Evolutionary conservation across 768 basidiomycete species (phyloP).

Genomic region (Chalciporus piperatus): DNA sequence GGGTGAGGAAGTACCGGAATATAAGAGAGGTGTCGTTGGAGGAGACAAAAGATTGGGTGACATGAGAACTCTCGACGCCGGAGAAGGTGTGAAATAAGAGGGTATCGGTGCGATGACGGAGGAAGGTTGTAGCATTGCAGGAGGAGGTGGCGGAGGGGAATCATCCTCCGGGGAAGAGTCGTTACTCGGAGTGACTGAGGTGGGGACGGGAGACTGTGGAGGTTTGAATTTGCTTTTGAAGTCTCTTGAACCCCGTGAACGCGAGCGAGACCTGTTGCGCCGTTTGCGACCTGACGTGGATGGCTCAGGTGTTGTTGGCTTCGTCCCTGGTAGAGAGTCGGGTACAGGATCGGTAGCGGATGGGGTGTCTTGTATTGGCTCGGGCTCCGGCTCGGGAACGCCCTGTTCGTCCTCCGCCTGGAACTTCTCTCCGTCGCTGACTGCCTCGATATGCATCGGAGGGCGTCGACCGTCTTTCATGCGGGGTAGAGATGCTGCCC

Average conservation of each 20-base stretch:
- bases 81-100: slow-evolving; percentile 49
- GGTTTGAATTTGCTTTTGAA: slow-evolving; percentile 58
- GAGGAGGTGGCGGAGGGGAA: slow-evolving; percentile 32
- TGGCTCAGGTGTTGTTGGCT: slow-evolving; percentile 40
- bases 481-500: slow-evolving; percentile 87
- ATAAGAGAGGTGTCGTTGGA: slow-evolving; percentile 53
- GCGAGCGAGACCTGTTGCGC: slow-evolving; percentile 67
- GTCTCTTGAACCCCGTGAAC: slow-evolving; percentile 64
- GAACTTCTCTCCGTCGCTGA: slow-evolving; percentile 76
- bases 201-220: slow-evolving; percentile 45
- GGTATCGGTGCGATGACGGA: slow-evolving; percentile 52
- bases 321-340: slow-evolving; percentile 28
- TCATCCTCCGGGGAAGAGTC: slow-evolving; percentile 79
- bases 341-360: slow-evolving; percentile 23
- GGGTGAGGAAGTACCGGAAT: slow-evolving; percentile 65
- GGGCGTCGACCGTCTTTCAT: slow-evolving; percentile 90
- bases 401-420: slow-evolving; percentile 36
- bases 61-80: slow-evolving; percentile 37
- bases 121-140: slow-evolving; percentile 23
- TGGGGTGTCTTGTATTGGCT: slow-evolving; percentile 1
- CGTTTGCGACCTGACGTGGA: slow-evolving; percentile 51
- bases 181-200: slow-evolving; percentile 44
- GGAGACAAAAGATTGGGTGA: slow-evolving; percentile 52
- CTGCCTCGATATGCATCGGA: slow-evolving; percentile 79
- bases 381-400: neutral